phyloP scores from a whole-genome alignment of 495 filamentous ascomycete genomes.

The Podospora appendiculata region DNA sequence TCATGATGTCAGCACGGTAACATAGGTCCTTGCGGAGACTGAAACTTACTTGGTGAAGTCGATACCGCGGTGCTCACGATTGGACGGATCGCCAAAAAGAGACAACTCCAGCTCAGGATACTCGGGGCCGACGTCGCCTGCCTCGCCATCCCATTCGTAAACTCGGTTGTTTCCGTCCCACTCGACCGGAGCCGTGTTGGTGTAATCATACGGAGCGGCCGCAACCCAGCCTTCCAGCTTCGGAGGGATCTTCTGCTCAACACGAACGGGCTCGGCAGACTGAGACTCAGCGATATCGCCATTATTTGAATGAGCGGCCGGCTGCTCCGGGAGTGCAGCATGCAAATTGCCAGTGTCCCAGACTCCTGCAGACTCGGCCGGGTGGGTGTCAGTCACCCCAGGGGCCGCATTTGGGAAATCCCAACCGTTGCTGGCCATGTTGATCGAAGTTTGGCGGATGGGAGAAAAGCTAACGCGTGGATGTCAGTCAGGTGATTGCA shows the following conservation, averaged over 20 bases:
- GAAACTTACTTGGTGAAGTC: constrained; percentile 40
- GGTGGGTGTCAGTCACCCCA: not conserved
- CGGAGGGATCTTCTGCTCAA: constrained; percentile 1
- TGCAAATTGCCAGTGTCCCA: constrained; percentile 9
- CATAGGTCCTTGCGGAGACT: not conserved
- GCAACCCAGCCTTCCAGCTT: constrained; percentile 43
- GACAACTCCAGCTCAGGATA: constrained; percentile 58
- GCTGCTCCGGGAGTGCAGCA: constrained; percentile 10
- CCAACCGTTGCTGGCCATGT: too few species aligned
- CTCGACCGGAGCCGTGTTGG: constrained; percentile 13
- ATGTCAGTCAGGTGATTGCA: too few species aligned
- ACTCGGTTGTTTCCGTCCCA: constrained; percentile 45
- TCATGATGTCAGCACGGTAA: constrained; percentile 7
- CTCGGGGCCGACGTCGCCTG: constrained; percentile 73
- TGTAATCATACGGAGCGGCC: constrained; percentile 40
- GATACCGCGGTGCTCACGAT: constrained; percentile 29
- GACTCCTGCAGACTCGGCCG: constrained; percentile 3
- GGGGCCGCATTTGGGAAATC: too few species aligned
- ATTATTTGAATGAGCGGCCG: not conserved
- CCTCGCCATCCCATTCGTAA: constrained; percentile 83
- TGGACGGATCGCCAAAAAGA: constrained; percentile 54
- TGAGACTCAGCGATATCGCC: not conserved
- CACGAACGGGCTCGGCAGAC: constrained; percentile 6
- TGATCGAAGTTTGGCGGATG: too few species aligned
- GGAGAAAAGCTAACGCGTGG: too few species aligned